Evolutionary conservation across 371 early-diverging fungal species (phyloP).

Genomic region (Lichtheimia ramosa): DNA sequence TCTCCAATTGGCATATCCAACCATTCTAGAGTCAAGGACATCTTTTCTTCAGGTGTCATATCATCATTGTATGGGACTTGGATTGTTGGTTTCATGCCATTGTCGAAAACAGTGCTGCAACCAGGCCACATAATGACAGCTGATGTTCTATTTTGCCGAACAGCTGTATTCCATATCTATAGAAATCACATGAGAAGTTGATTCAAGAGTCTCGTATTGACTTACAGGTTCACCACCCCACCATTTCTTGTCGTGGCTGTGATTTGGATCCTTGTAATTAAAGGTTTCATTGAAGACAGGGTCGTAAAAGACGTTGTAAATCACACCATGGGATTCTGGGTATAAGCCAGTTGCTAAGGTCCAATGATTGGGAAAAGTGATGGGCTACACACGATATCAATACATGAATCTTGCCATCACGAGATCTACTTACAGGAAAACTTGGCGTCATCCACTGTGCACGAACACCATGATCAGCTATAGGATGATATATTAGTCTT

Average conservation of each 20-base stretch:
- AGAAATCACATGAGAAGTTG: background rate
- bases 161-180: slow-evolving; percentile 91
- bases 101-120: slow-evolving; percentile 54
- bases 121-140: slow-evolving; percentile 94
- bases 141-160: slow-evolving; percentile 62
- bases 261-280: slow-evolving; percentile 68
- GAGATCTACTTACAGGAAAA: slow-evolving; percentile 59
- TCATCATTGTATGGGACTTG: slow-evolving; percentile 53
- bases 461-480: slow-evolving; percentile 49
- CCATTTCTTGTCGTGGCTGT: slow-evolving; percentile 75
- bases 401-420: no score
- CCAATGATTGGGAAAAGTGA: slow-evolving; percentile 97
- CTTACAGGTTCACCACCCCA: slow-evolving; percentile 90
- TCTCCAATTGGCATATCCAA: slow-evolving; percentile 68
- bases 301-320: slow-evolving; percentile 89
- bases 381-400: slow-evolving; percentile 52
- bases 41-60: slow-evolving; percentile 58
- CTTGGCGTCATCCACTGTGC: slow-evolving; percentile 76
- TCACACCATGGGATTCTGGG: slow-evolving; percentile 91
- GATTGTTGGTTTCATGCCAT: slow-evolving; percentile 60
- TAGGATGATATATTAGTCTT: background rate
- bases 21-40: slow-evolving; percentile 74
- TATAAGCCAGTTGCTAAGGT: slow-evolving; percentile 90
- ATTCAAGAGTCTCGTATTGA: background rate
- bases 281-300: slow-evolving; percentile 75